A percentile compares a stretch with the other conserved stretches of the same genome.
Evolutionary conservation across 106 monocot species (phyloP).

Genomic region (Vanilla planifolia): DNA sequence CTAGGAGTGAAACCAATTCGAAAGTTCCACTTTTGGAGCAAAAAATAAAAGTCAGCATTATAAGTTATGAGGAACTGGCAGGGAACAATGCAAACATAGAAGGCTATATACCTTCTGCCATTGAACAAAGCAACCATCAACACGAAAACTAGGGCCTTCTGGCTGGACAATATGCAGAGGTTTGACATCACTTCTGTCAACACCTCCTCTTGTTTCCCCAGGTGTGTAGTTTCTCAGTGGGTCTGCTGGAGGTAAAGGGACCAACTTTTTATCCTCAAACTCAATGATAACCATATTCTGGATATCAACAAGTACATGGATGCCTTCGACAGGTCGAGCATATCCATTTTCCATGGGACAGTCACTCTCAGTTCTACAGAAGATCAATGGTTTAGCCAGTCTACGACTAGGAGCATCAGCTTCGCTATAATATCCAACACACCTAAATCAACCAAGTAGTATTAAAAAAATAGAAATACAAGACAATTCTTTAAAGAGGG

Average conservation of each 20-base stretch:
- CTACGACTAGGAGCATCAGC: slow-evolving; percentile 87
- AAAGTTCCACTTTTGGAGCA: slow-evolving; percentile 73
- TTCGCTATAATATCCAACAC: slow-evolving; percentile 87
- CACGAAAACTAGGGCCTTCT: slow-evolving; percentile 95
- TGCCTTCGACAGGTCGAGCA: slow-evolving; percentile 96
- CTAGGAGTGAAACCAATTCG: slow-evolving; percentile 94
- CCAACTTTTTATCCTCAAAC: slow-evolving; percentile 86
- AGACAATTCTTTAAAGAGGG: background rate
- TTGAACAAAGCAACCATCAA: slow-evolving; percentile 83
- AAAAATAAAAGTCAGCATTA: background rate
- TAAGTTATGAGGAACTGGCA: no score
- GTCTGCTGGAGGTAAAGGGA: slow-evolving; percentile 91
- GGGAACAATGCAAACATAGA: background rate
- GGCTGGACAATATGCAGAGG: slow-evolving; percentile 87
- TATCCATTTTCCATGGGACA: slow-evolving; percentile 97
- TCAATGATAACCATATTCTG: slow-evolving; percentile 84
- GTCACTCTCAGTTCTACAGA: slow-evolving; percentile 96
- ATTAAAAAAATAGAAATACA: background rate
- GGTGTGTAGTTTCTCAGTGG: slow-evolving; percentile 92
- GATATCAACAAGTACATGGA: slow-evolving; percentile 86
- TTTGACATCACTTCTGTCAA: slow-evolving; percentile 94
- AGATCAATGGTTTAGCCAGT: slow-evolving; percentile 86
- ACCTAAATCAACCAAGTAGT: slow-evolving; percentile 40
- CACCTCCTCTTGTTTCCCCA: slow-evolving; percentile 93
- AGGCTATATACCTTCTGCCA: slow-evolving; percentile 82